phyloP scores from a whole-genome alignment of 2,329 filamentous ascomycete species.

The Allantophomopsis lycopodina region DNA sequence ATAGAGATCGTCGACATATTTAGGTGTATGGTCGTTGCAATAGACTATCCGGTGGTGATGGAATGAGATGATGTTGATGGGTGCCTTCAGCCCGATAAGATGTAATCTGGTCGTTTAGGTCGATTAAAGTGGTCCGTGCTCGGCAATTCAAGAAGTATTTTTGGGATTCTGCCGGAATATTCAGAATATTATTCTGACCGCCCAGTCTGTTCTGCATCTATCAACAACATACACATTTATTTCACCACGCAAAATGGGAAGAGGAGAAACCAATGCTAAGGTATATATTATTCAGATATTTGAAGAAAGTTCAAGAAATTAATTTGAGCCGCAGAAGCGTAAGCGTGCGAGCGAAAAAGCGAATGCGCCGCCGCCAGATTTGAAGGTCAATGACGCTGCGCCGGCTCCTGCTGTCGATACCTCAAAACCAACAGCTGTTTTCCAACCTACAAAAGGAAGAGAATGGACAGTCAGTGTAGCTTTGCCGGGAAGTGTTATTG shows the following conservation, averaged over 20 bases:
- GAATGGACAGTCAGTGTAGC: conserved; percentile 67
- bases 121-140: no score
- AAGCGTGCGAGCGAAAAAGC: conserved; percentile 15
- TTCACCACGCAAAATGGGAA: conserved; percentile 10
- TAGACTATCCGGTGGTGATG: no score
- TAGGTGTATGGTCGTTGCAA: background rate
- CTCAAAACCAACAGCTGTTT: conserved; percentile 56
- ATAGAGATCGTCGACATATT: conserved; percentile 32
- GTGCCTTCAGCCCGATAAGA: no score
- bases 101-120: no score
- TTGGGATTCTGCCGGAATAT: no score
- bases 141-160: no score
- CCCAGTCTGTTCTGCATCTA: no score
- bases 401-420: conserved; percentile 24
- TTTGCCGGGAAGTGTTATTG: conserved; percentile 63
- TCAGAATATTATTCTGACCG: no score
- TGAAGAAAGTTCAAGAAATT: background rate
- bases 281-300: conserved; percentile 4
- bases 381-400: conserved; percentile 15
- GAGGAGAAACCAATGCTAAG: conserved; percentile 16
- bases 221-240: no score
- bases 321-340: conserved; percentile 13
- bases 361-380: conserved; percentile 9
- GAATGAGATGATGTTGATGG: no score
- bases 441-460: conserved; percentile 47